Base-by-base conservation (phyloP, 2,329 filamentous ascomycete species). In the Paecilomyces variotii region DNA sequence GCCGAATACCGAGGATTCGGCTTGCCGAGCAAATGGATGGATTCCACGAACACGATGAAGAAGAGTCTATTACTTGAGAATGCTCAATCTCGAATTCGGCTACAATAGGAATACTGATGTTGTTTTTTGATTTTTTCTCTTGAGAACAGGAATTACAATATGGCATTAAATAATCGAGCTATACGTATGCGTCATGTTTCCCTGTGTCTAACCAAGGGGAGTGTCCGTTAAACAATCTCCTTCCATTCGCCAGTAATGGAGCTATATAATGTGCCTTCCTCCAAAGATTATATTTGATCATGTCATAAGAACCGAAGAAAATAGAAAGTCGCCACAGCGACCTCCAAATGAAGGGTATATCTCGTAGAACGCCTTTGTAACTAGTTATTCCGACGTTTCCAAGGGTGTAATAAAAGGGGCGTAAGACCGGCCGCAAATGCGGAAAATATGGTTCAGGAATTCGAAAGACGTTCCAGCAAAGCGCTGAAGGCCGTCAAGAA, bases 301-400 rank as follows among this genome's bases (percentile, higher is more conserved):
- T 30, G 50, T 61, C 62, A 65, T 58, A 57, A 55, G 61, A 61
- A 56, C 65, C 64, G 62, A 56, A 61, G 55, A 65, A 62, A 64
- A 53, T 19, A 34, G 49, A 57, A 57, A 32, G 27, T 12, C 65
- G 27, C 12, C 19, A 52, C 12, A 24, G 12, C 24, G 50, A 27
- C 25, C 24, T 52, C 60, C 64, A 64, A 70, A 66, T 66, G 66
- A 69, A 68, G 71, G 72, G 72, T 74, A 74, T 74, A 74, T 74
- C 72, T 71, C 70, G 71, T 71, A 62, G 30, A 73, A 74, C 70
- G 71, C 70, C 71, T 27, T 35, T 5, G 19, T 19, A 19, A 19
- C 19, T 19, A 19, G 19, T 19, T 51, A 53, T 19, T 39, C 51
- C 26, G 54, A 34, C 52, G 55, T 27, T 14, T 51, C 30, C 9